Base-by-base conservation (phyloP, 2,329 filamentous ascomycete species). In the Fusarium sp. region DNA sequence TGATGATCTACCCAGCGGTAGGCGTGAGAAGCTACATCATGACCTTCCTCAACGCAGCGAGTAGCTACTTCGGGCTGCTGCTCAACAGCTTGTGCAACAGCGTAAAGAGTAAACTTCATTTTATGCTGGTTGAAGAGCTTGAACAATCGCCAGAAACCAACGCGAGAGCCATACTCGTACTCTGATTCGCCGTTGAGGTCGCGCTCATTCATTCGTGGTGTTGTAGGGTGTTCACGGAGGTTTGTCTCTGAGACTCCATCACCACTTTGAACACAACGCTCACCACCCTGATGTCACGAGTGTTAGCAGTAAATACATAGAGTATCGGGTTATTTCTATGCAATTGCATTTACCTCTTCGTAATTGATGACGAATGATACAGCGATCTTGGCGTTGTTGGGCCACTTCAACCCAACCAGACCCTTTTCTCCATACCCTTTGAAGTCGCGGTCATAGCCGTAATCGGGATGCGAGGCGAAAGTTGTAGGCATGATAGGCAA, bases 1-100 rank as follows among this genome's bases (percentile, higher is more conserved):
- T 66, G 62, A 9, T 66, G 62, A n/a, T 67, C 62, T 2, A 66
- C 64, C 64, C 62, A 66, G 22, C 62, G 62, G 1, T 66, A 66
- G 0, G 50, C 64, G 6, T 67, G 62, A 2, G 62, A 67, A 20
- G 62, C 64, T 5, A 66, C 51, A 44, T 67, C 64, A 6, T 67
- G 64, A 1, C 64, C 64, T 15, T 67, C 44, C 3, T 66, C n/a
- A 0, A 59, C 64, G 2, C 62, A 67, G 8, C 62, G 62, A 0
- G 39, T 51, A 18, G 62, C 64, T 9, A 67, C 64, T 45, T 59
- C 62, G 7, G 64, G 62, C 22, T 66, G 62, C 9, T 51, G 20
- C 9, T 67, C 62, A 4, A 67, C n/a, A 3, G 64, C 64, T 18
- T 67, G 61, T 0, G 51, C 51, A 9, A 67, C 64, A 5, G 26